Base-by-base conservation (phyloP, 2,329 filamentous ascomycete genomes). In the Colletotrichum sublineola region DNA sequence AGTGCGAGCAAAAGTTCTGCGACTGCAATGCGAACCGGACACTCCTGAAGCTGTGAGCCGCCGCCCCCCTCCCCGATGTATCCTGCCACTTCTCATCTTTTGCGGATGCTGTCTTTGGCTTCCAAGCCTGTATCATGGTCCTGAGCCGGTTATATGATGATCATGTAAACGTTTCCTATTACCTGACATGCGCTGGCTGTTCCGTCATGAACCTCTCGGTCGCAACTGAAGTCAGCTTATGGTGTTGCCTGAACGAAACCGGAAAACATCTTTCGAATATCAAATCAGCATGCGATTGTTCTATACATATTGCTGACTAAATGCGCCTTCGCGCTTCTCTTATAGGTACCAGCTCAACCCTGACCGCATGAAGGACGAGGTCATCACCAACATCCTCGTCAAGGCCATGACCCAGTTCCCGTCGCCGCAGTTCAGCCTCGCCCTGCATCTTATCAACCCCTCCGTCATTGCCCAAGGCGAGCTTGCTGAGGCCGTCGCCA, bases 321-420 rank as follows among this genome's bases (percentile, higher is more conserved):
- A 56, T 52, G 50, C 40, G n/a, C 33, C 33, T 11, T 14, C 63
- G 38, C 56, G 56, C 56, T 29, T 71, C 72, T 74, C 71, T 62
- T 18, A 74, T 78, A 99, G 96, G 76, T 99, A 99, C 89, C 97
- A 99, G 87, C 97, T 99, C 87, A 99, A 99, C 90, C 96, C 96
- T 64, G 95, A 98, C 87, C 94, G 97, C 78, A 92, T 95, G 81
- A 96, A 96, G 87, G 94, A 97, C 81, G 96, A 99, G 85, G 94
- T 96, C 80, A 95, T 96, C 84, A 98, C 96, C 88, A 98, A 98
- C 89, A 93, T 98, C 86, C 94, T 99, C 82, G 95, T 97, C 88
- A 99, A 98, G 89, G 90, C 95, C 77, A 92, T 99, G 82, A 97
- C 96, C 77, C 94, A 97, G 86, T 99, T 99, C 88, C 96, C 96